Conservation (phyloP, 2,329 filamentous ascomycete species). For the Rutstroemia sp. region DNA sequence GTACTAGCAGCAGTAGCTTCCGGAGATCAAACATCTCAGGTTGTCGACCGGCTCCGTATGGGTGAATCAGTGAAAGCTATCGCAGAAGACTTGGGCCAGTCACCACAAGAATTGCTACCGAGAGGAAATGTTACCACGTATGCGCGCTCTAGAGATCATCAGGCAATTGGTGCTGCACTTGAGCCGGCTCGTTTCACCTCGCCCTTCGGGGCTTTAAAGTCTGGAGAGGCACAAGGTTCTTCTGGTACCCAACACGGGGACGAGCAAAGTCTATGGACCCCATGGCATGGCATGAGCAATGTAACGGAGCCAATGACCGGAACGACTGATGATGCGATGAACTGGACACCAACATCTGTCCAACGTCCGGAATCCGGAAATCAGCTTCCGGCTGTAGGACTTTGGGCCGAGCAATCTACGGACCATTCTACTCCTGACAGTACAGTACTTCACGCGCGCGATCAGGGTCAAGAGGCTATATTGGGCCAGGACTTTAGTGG, state of each 20-base stretch:
- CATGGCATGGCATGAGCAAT: neutral
- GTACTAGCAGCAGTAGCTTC: slow-evolving; percentile 45
- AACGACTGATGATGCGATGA: slow-evolving; percentile 23
- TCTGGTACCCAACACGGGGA: slow-evolving; percentile 5
- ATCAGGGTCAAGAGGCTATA: slow-evolving; percentile 37
- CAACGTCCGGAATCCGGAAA: slow-evolving; percentile 30
- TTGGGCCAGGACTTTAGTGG: slow-evolving; percentile 54
- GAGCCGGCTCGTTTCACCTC: slow-evolving; percentile 34
- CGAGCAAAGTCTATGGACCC: neutral
- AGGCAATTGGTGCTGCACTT: slow-evolving; percentile 20
- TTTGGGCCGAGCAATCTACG: slow-evolving; percentile 14
- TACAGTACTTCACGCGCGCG: slow-evolving; percentile 34
- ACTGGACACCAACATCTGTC: slow-evolving; percentile 20
- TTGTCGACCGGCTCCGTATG: slow-evolving; percentile 43
- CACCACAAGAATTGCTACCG: slow-evolving; percentile 22
- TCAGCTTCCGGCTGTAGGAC: slow-evolving; percentile 41
- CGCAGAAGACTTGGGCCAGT: slow-evolving; percentile 44
- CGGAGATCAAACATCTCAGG: slow-evolving; percentile 34
- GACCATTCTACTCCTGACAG: slow-evolving; percentile 9
- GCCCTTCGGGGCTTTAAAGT: slow-evolving; percentile 40
- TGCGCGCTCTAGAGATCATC: slow-evolving; percentile 31
- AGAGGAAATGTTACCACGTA: slow-evolving; percentile 22
- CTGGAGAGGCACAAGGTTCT: slow-evolving; percentile 32
- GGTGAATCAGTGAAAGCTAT: slow-evolving; percentile 49
- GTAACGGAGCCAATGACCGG: neutral